Base-by-base conservation (phyloP, 1,139 yeast genomes). In the Kodamaea derodonti region DNA sequence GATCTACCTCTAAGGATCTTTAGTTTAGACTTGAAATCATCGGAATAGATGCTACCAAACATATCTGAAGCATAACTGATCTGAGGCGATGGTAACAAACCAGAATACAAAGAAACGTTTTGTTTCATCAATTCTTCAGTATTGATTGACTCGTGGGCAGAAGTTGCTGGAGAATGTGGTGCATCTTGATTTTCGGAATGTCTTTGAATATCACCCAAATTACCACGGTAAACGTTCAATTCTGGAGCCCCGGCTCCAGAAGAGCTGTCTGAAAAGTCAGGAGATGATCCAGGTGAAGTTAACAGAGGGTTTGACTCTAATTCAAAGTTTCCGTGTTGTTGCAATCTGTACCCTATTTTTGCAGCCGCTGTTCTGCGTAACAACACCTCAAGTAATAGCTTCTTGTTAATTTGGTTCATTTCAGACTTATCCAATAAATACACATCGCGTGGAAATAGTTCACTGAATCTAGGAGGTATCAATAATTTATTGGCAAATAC, bases 361-460 rank as follows among this genome's bases (percentile, higher is more conserved):
- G 72, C 75, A 27, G 72, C 69, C 42, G 69, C 47, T 1, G 73
- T 69, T 39, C 72, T 49, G 35, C 75, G 53, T 13, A 69, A 38
- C 28, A 69, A 52, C 1, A 66, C 46, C 34, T 69, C 75, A 29
- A 67, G 52, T 13, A 65, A 47, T 1, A 69, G 36, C 33, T 56
- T 58, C 31, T 52, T 55, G 38, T 67, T 61, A 36, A 67, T 48
- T 14, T 47, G 47, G 15, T 58, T 56, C 16, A 59, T 48, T 29
- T 66, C 70, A 7, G 39, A 36, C 8, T 47, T 43, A 6, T 47
- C 33, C 12, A 63, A 38, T 20, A 60, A 43, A 4, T 47, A 42
- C 3, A 48, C 34, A 25, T 62, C 69, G 20, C 59, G 54, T 1
- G 72, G 68, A 34, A 55, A 62, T 14, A 60, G 29, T 1, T 54